Percentiles rank a stretch among this genome's conserved stretches.
Conservation (phyloP, 768 basidiomycete genomes). For the Russula ochroleuca region DNA sequence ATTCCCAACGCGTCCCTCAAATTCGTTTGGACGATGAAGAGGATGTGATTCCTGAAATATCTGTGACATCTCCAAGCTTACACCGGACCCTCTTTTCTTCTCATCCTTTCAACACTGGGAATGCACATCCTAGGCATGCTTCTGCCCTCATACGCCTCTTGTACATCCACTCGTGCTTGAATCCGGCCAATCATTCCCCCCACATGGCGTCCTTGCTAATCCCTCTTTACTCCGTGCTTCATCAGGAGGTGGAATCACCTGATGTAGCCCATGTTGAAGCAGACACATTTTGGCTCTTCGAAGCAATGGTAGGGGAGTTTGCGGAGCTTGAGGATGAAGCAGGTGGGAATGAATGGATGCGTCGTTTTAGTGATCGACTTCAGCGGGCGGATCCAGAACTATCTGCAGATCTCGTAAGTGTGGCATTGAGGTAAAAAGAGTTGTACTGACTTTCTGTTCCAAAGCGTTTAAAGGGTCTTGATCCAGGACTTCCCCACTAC, state of each 20-base stretch:
- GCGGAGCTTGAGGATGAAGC: slow-evolving; percentile 70
- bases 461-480: slow-evolving; percentile 60
- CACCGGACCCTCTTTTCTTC: slow-evolving; percentile 48
- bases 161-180: slow-evolving; percentile 65
- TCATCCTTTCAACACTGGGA: slow-evolving; percentile 42
- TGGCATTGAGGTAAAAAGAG: neutral
- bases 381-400: slow-evolving; percentile 63
- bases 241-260: slow-evolving; percentile 56
- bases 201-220: slow-evolving; percentile 66
- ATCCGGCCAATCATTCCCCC: slow-evolving; percentile 66
- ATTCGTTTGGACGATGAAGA: slow-evolving; percentile 34
- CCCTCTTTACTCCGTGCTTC: slow-evolving; percentile 59
- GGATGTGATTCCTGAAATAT: slow-evolving; percentile 31
- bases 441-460: slow-evolving; percentile 7
- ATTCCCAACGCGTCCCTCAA: slow-evolving; percentile 38
- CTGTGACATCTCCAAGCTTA: slow-evolving; percentile 38
- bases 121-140: slow-evolving; percentile 54
- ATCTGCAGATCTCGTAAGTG: slow-evolving; percentile 52
- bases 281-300: slow-evolving; percentile 80
- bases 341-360: slow-evolving; percentile 57
- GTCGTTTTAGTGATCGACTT: slow-evolving; percentile 54
- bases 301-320: slow-evolving; percentile 67
- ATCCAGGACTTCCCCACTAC: slow-evolving; percentile 71
- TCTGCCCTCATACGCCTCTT: slow-evolving; percentile 65
- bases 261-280: slow-evolving; percentile 69